Evolutionary conservation across 2,329 filamentous ascomycete genomes (phyloP).

Genomic region (Fusarium sp.): DNA sequence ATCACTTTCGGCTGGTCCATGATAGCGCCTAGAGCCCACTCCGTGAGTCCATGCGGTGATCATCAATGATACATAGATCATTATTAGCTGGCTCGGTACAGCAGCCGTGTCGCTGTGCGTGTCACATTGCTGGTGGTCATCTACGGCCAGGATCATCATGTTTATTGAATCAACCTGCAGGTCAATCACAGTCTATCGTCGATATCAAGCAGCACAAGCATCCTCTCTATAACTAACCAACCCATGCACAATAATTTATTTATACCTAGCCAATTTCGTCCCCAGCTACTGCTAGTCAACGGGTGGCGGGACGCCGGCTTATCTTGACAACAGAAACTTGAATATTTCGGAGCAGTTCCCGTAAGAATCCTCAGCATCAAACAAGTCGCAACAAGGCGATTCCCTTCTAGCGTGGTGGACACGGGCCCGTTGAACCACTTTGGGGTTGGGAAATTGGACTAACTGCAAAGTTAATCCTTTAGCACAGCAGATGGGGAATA

Average conservation of each 20-base stretch:
- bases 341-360: not conserved
- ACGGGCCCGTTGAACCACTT: conserved; percentile 7
- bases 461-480: conserved; percentile 10
- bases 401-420: conserved; percentile 7
- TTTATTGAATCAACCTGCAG: not conserved
- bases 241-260: not conserved
- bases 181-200: not conserved
- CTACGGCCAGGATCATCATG: not conserved
- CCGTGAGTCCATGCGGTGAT: conserved; percentile 12
- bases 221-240: not conserved
- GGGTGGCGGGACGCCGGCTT: conserved; percentile 36
- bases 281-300: conserved; percentile 15
- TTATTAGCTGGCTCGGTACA: not conserved
- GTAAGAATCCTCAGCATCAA: not conserved
- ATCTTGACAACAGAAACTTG: conserved; percentile 13
- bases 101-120: not conserved
- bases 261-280: not conserved
- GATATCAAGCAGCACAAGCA: not conserved
- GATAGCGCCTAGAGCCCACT: not conserved
- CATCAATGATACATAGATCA: conserved; percentile 13
- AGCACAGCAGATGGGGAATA: not conserved
- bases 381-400: not conserved
- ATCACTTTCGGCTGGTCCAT: not conserved
- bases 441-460: conserved; percentile 11
- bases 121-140: not conserved